These are phyloP conservation scores for Pichia sp. DNA, from an alignment of 1,139 yeast genomes.

Conservation along the genomic window DNA sequence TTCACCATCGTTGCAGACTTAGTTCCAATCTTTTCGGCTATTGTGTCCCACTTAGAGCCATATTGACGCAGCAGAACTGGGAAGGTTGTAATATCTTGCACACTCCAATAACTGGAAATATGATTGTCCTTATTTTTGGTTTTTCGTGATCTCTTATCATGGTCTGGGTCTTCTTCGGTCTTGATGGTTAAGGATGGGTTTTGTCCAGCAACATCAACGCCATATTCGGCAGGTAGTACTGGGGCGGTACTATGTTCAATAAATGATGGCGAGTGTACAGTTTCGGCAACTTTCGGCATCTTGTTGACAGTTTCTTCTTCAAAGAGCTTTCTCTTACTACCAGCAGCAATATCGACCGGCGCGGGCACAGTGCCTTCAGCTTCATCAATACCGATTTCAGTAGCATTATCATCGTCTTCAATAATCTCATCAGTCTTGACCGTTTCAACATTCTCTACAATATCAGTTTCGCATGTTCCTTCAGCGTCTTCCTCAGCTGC, in stretches of 20 bases:
- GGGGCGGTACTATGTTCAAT: background rate
- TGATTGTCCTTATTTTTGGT: slow-evolving; percentile 16
- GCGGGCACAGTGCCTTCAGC: background rate
- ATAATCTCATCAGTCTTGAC: background rate
- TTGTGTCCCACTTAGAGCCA: slow-evolving; percentile 79
- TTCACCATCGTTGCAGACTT: slow-evolving; percentile 86
- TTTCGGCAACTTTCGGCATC: background rate
- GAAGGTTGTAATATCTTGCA: slow-evolving; percentile 66
- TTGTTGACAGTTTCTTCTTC: background rate
- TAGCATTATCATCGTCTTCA: background rate
- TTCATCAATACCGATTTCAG: background rate
- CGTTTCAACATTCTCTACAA: too few relatives aligned
- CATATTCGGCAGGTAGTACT: too few relatives aligned
- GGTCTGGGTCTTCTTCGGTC: background rate
- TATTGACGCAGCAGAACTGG: slow-evolving; percentile 55
- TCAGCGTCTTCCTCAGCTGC: too few relatives aligned
- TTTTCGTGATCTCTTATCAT: background rate
- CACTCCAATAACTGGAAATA: slow-evolving; percentile 87
- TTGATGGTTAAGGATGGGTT: background rate
- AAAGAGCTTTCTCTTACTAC: background rate
- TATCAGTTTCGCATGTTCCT: too few relatives aligned
- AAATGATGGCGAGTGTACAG: background rate
- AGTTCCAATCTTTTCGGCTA: slow-evolving; percentile 64
- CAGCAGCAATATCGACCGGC: background rate
- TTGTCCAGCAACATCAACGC: background rate